These are phyloP conservation scores for Leptographium lundbergii DNA, from an alignment of 2,329 filamentous ascomycete genomes.

Conservation along the genomic window DNA sequence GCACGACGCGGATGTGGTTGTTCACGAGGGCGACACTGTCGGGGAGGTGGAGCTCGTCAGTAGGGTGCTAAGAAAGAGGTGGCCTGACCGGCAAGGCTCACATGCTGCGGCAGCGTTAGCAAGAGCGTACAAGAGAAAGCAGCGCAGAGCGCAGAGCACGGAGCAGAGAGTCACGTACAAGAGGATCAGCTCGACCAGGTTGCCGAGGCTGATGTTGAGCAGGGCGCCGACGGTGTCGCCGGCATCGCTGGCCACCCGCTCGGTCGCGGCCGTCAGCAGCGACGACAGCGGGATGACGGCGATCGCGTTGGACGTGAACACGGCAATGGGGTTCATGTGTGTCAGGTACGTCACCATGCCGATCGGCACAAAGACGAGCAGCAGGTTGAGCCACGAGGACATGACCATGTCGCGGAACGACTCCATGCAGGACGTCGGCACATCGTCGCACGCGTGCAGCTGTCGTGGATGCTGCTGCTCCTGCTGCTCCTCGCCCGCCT, in stretches of 20 bases:
- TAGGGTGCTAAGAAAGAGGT: constrained; percentile 12
- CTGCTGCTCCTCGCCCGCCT: not conserved
- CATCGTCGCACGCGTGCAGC: not conserved
- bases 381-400: constrained; percentile 64
- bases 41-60: not conserved
- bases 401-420: constrained; percentile 36
- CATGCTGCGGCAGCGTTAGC: constrained; percentile 41
- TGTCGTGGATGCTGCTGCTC: not conserved
- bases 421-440: not conserved
- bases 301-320: constrained; percentile 63
- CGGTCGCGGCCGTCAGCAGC: constrained; percentile 59
- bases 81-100: constrained; percentile 28
- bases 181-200: constrained; percentile 67
- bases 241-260: constrained; percentile 46
- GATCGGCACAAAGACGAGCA: constrained; percentile 68
- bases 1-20: constrained; percentile 87
- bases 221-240: constrained; percentile 8
- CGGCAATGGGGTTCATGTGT: constrained; percentile 42
- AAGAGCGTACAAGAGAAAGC: not conserved
- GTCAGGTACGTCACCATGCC: constrained; percentile 51
- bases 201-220: constrained; percentile 47
- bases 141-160: not conserved
- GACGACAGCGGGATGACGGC: constrained; percentile 65
- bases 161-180: constrained; percentile 33
- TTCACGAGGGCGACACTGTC: constrained; percentile 56